A percentile compares a stretch with the other conserved stretches of the same genome.
These are phyloP conservation scores for Aspergillus tubingensis DNA, from an alignment of 2,329 filamentous ascomycete genomes.

Conservation along the genomic window DNA sequence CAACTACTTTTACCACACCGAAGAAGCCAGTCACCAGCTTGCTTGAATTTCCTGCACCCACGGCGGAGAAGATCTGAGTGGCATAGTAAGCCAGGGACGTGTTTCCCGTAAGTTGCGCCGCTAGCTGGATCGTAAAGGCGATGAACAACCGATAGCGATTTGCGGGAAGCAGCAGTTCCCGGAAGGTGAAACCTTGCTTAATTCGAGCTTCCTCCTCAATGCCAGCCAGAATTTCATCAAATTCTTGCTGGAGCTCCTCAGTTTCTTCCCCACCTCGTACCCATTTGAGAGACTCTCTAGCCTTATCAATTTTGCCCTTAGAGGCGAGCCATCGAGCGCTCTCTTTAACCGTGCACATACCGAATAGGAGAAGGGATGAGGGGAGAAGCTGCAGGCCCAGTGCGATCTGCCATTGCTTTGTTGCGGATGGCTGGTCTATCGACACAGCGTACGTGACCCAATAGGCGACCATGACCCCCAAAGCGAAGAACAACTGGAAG, in stretches of 20 bases:
- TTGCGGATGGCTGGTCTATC: slow-evolving; percentile 40
- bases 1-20: slow-evolving; percentile 54
- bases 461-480: slow-evolving; percentile 43
- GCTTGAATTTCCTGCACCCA: slow-evolving; percentile 51
- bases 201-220: slow-evolving; percentile 51
- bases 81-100: slow-evolving; percentile 56
- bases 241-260: slow-evolving; percentile 36
- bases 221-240: slow-evolving; percentile 45
- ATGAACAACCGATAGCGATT: slow-evolving; percentile 54
- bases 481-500: slow-evolving; percentile 43
- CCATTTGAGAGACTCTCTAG: slow-evolving; percentile 53
- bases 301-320: slow-evolving; percentile 49
- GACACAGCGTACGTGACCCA: slow-evolving; percentile 54
- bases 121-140: slow-evolving; percentile 54
- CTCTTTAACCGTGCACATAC: slow-evolving; percentile 54
- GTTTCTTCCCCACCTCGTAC: slow-evolving; percentile 51
- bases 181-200: slow-evolving; percentile 51
- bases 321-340: slow-evolving; percentile 52
- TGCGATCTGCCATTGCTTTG: slow-evolving; percentile 55
- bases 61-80: slow-evolving; percentile 54
- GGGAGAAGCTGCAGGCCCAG: slow-evolving; percentile 51
- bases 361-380: slow-evolving; percentile 49
- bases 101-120: slow-evolving; percentile 53
- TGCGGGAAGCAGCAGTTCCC: slow-evolving; percentile 49
- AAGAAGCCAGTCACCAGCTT: slow-evolving; percentile 57